Base-by-base conservation (phyloP, 768 basidiomycete species). In the Rhodosporidiobolus sp. region DNA sequence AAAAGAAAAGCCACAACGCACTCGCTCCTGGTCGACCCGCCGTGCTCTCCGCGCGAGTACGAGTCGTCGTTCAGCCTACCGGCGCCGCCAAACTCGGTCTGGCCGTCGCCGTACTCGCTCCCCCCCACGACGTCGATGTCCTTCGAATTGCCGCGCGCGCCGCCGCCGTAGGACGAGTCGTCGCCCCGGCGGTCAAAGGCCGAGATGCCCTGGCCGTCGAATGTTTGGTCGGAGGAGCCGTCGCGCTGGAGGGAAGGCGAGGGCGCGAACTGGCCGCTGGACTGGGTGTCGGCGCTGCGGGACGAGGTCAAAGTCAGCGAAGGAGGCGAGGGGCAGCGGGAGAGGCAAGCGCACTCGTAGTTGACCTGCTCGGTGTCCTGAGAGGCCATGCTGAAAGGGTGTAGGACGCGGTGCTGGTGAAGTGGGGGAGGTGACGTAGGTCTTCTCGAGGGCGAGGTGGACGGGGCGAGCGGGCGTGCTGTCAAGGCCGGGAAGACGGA, bases 21-120 rank as follows among this genome's bases (percentile, higher is more conserved):
- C 61, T 32, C 50, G 35, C 32, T 35, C 9, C 30, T 46, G 14
- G 30, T 35, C 22, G 43, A 45, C 14, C 61, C 49, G 32, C 61
- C 61, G 4, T 34, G 22, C 24, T 50, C 61, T 6, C 61, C 49
- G 32, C 24, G 4, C 58, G 58, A 45, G 58, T 59, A 59, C 38
- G 58, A 59, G 6, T 45, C 58, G 43, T 59, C 58, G 45, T 59
- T 59, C 38, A 59, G 43, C 48, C 54, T 35, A 11, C 65, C 65
- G 3, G 65, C 56, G 10, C 65, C 65, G 22, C 56, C 56, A 43
- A 52, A 66, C 22, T 66, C 65, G 28, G 48, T 66, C n/a, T 30
- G 32, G 17, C 65, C 65, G n/a, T 66, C 65, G 19, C 57, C 65
- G 35, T 66, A 66, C 14, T 32, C 56, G 11, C 38, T 45, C 2